Conservation (phyloP, 1,284 basidiomycete genomes). For the Microbotryomycetes sp. region DNA sequence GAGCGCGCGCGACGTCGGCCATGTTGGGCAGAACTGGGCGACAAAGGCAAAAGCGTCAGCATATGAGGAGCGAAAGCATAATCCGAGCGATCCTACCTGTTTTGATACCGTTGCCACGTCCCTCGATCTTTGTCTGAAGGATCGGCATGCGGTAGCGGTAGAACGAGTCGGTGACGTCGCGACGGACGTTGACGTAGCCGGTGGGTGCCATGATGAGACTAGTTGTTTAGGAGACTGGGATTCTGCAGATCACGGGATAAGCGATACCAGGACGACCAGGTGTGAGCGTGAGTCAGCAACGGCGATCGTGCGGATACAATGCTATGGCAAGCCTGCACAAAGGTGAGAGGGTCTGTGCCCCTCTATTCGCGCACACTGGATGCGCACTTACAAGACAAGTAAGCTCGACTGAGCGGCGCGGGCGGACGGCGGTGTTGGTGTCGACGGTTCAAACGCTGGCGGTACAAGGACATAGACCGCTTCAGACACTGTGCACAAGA, state of each 20-base stretch:
- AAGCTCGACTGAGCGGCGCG: background rate
- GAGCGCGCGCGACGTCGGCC: slow-evolving; percentile 92
- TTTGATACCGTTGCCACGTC: slow-evolving; percentile 99
- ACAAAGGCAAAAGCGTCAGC: background rate
- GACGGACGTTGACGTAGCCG: slow-evolving; percentile 78
- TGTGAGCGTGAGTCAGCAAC: background rate
- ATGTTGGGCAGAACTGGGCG: slow-evolving; percentile 80
- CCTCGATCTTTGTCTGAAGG: slow-evolving; percentile 93
- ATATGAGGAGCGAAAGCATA: too few species aligned
- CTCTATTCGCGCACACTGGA: too few species aligned
- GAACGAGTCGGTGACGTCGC: slow-evolving; percentile 80
- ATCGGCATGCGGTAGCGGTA: slow-evolving; percentile 79
- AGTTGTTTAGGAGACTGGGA: too few species aligned
- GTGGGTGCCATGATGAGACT: background rate
- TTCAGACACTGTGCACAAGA: too few species aligned
- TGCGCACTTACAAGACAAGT: background rate
- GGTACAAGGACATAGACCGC: background rate
- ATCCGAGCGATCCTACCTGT: slow-evolving; percentile 47
- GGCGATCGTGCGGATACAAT: too few species aligned
- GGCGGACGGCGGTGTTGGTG: background rate
- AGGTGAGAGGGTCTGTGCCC: too few species aligned
- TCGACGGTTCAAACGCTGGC: background rate
- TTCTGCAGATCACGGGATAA: too few species aligned
- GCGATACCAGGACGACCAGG: too few species aligned
- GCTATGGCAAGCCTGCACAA: too few species aligned